phyloP scores from a whole-genome alignment of 768 basidiomycete genomes.

The Xerocomus potaroensis region DNA sequence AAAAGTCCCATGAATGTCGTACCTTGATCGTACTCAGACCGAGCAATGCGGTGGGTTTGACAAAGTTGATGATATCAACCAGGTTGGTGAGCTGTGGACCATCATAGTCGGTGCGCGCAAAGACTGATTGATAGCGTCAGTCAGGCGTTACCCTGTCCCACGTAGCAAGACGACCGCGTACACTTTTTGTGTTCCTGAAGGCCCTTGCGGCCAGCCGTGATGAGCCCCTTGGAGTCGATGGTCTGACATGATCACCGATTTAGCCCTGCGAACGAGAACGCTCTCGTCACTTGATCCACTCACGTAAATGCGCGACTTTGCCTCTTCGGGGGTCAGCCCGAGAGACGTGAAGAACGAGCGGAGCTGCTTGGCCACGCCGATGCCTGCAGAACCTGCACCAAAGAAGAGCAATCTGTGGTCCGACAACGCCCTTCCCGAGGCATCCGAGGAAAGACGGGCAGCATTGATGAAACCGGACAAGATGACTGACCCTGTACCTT shows the following conservation, averaged over 20 bases:
- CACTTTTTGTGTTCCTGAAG: conserved; percentile 75
- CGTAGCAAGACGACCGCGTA: conserved; percentile 21
- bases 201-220: conserved; percentile 63
- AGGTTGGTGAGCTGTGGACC: conserved; percentile 59
- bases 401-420: conserved; percentile 57
- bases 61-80: conserved; percentile 62
- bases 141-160: neutral
- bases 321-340: conserved; percentile 63
- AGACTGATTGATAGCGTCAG: conserved; percentile 39
- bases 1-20: neutral
- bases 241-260: conserved; percentile 38
- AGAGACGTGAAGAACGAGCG: conserved; percentile 47
- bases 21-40: conserved; percentile 60
- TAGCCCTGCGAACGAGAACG: neutral
- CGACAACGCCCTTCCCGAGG: conserved; percentile 36
- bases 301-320: conserved; percentile 64
- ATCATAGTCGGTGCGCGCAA: conserved; percentile 67
- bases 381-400: conserved; percentile 51
- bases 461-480: conserved; percentile 75
- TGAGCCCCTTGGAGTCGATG: conserved; percentile 73
- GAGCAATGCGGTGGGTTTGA: conserved; percentile 74
- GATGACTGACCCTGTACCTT: conserved; percentile 73
- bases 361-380: conserved; percentile 50
- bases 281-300: conserved; percentile 13
- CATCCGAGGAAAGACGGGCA: conserved; percentile 52